phyloP scores from a whole-genome alignment of 106 monocot genomes.

The Dendrobium huoshanense region DNA sequence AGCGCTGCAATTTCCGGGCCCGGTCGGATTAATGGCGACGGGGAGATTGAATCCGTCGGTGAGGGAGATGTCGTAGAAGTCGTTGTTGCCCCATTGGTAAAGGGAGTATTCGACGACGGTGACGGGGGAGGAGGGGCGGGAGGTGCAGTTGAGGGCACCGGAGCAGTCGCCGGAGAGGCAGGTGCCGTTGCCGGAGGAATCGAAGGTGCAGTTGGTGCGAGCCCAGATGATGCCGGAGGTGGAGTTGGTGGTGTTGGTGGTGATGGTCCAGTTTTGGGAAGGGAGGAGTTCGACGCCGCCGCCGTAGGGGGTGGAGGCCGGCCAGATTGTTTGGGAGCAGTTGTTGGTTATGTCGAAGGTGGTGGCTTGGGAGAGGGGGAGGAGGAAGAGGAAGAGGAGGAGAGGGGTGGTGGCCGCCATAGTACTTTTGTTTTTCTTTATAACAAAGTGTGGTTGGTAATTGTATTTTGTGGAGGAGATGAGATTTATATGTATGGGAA shows the following conservation, averaged over 20 bases:
- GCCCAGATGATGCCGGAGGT: conserved; percentile 5
- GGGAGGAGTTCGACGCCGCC: neutral
- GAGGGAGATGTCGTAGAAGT: conserved; percentile 32
- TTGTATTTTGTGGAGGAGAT: too few relatives aligned
- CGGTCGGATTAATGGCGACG: conserved; percentile 17
- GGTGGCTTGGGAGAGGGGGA: conserved; percentile 2
- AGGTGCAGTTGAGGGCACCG: neutral
- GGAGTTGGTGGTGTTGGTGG: neutral
- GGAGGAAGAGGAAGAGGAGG: neutral
- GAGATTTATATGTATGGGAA: too few relatives aligned
- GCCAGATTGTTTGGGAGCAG: conserved; percentile 6
- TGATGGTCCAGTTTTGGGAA: neutral
- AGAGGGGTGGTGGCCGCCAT: too few relatives aligned
- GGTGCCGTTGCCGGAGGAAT: neutral
- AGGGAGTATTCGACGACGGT: conserved; percentile 3
- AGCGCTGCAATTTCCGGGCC: neutral
- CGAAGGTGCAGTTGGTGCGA: conserved; percentile 6
- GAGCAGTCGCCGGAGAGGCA: conserved; percentile 5
- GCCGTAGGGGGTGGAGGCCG: neutral
- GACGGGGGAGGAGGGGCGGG: neutral
- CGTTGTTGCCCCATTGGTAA: conserved; percentile 3
- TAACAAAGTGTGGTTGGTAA: too few relatives aligned
- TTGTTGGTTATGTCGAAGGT: conserved; percentile 3
- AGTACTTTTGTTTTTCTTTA: too few relatives aligned
- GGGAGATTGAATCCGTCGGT: conserved; percentile 38